Evolutionary conservation across 441 rosid genomes (phyloP), one percentile per base, ranked within the genome.

Genomic region (Corymbia calophylla): DNA sequence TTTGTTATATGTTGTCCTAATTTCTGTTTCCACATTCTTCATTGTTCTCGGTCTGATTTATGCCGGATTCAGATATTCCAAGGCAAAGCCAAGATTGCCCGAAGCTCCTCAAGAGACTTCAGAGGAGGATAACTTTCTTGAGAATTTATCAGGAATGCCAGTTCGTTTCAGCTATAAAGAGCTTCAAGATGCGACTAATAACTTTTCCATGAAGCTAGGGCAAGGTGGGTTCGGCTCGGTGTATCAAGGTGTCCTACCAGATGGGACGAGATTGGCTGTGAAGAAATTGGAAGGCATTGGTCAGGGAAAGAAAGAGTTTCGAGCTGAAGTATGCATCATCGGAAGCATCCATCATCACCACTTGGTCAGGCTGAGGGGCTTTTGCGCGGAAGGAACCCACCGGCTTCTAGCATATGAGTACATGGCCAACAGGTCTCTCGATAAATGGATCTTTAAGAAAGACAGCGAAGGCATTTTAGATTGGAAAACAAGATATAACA

Each of bases 181-280:
- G 88, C 99, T 98, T 89, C 96, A 95, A 92, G 91, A 92, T 39
- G 98, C 99, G 4, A 98, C 99, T 19, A 92, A 95, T 89, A 93
- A 96, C 94, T 98, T 98, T 93, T 91, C 95, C 4, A 93, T 93
- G 68, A 97, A 95, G 95, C 95, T 98, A 54, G 99, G 99, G 60
- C 99, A 95, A 44, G 99, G 99, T 53, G 99, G 99, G 73, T 98
- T 98, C 89, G 99, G 99, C 49, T 95, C 99, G 0, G 99, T 98
- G 62, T 98, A 97, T 87, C 93, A 91, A 90, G 99, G 99, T 9
- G 87, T 89, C 92, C 96, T 98, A 23, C 95, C 95, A 1, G 99
- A 95, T 91, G 99, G 99, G 54, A 94, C 97, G n/a, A 94, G 91
- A 47, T 17, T 98, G 62, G 99, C 99, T 15, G 99, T 97, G 87